These are phyloP conservation scores for Aspergillus sergii DNA, from an alignment of 2,329 filamentous ascomycete genomes.

Conservation along the genomic window DNA sequence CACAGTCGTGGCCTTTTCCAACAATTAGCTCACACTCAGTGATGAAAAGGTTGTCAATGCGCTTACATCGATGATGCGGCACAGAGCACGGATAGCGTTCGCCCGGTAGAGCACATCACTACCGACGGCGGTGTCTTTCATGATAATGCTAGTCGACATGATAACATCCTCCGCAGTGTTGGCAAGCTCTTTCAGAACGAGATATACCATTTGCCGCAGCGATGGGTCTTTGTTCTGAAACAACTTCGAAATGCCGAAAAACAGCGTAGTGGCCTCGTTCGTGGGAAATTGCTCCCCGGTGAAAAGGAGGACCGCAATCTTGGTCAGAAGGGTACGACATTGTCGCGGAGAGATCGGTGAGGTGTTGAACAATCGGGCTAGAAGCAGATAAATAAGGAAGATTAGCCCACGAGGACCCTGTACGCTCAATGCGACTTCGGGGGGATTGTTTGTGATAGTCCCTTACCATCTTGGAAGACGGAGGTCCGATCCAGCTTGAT, in stretches of 20 bases:
- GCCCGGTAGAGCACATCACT: constrained; percentile 92
- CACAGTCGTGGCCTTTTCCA: constrained; percentile 77
- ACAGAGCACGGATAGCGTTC: constrained; percentile 93
- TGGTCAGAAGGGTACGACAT: constrained; percentile 96
- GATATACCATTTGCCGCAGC: constrained; percentile 97
- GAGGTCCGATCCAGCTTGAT: constrained; percentile 97
- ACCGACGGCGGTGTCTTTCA: constrained; percentile 97
- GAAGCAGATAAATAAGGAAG: constrained; percentile 6
- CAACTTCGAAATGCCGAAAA: constrained; percentile 98
- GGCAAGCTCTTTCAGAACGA: constrained; percentile 96
- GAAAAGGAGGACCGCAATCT: constrained; percentile 94
- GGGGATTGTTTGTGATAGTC: constrained; percentile 19
- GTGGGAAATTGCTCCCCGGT: constrained; percentile 96
- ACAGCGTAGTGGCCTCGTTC: constrained; percentile 95
- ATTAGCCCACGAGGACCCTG: constrained; percentile 23
- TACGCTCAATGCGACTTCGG: constrained; percentile 17
- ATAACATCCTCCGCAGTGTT: constrained; percentile 97
- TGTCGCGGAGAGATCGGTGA: constrained; percentile 94
- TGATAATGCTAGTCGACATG: constrained; percentile 99
- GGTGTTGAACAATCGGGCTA: constrained; percentile 95
- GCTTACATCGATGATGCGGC: constrained; percentile 91
- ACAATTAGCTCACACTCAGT: constrained; percentile 17
- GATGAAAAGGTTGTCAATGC: neutral
- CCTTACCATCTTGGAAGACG: constrained; percentile 95
- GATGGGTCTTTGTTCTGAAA: constrained; percentile 99